These are phyloP conservation scores for Pterulicium gracile DNA, from an alignment of 1,284 basidiomycete genomes.

Conservation along the genomic window DNA sequence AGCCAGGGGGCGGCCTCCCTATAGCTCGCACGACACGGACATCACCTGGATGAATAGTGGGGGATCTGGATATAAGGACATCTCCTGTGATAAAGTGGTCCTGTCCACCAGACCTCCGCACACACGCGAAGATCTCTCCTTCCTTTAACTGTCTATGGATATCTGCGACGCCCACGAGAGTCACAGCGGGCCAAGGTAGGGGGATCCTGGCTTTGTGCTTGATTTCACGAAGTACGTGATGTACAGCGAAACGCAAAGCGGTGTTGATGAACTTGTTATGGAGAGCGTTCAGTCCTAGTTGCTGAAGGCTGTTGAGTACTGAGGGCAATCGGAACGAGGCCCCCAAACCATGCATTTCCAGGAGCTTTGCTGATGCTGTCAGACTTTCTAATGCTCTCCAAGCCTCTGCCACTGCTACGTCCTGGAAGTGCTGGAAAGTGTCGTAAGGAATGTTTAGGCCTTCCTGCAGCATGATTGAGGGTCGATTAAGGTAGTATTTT, in stretches of 20 bases:
- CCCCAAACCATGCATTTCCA: constrained; percentile 34
- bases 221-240: constrained; percentile 55
- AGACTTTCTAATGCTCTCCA: constrained; percentile 30
- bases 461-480: constrained; percentile 61
- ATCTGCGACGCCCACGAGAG: constrained; percentile 60
- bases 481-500: constrained; percentile 51
- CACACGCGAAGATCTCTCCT: constrained; percentile 48
- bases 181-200: constrained; percentile 43
- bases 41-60: constrained; percentile 60
- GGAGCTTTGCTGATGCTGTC: constrained; percentile 32
- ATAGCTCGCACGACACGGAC: constrained; percentile 51
- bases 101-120: constrained; percentile 28
- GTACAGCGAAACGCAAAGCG: constrained; percentile 39
- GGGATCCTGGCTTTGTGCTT: constrained; percentile 63
- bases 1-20: constrained; percentile 39
- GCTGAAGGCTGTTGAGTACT: constrained; percentile 25
- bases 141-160: constrained; percentile 37
- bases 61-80: constrained; percentile 50
- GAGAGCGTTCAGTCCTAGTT: constrained; percentile 20
- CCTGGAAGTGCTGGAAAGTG: constrained; percentile 46
- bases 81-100: constrained; percentile 40
- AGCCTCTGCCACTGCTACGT: constrained; percentile 36
- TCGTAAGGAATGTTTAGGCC: constrained; percentile 38
- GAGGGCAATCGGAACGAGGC: constrained; percentile 27
- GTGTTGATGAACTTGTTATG: constrained; percentile 34